Conservation (phyloP, 306 rosid genomes). For the Sophora flavescens region DNA sequence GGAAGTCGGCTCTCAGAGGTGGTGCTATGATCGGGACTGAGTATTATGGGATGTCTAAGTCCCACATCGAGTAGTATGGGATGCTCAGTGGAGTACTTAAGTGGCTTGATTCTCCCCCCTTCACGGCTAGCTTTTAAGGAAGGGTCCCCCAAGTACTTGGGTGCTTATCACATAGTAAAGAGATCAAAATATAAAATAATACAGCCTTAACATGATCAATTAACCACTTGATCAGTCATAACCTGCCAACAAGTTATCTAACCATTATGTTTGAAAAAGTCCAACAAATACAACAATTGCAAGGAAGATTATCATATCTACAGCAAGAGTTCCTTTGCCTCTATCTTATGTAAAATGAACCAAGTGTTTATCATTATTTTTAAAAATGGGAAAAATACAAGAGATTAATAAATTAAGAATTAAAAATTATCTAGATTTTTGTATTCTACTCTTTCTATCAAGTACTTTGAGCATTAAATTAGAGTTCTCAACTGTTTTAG, state of each 20-base stretch:
- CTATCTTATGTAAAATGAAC: background rate
- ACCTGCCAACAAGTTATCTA: conserved; percentile 9
- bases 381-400: background rate
- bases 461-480: background rate
- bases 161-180: no score
- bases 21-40: no score
- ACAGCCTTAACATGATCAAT: background rate
- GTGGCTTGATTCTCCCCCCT: no score
- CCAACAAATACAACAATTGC: background rate
- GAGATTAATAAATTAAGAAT: background rate
- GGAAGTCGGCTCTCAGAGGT: no score
- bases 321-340: background rate
- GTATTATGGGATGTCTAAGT: no score
- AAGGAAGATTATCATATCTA: conserved; percentile 14
- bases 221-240: background rate
- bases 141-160: no score
- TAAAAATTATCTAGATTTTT: background rate
- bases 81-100: no score
- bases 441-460: background rate
- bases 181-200: background rate
- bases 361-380: background rate
- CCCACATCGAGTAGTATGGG: no score
- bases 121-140: no score
- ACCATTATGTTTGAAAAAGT: background rate
- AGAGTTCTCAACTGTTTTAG: background rate